phyloP scores from a whole-genome alignment of 179 eudicot genomes.

The Gypsophila paniculata region DNA sequence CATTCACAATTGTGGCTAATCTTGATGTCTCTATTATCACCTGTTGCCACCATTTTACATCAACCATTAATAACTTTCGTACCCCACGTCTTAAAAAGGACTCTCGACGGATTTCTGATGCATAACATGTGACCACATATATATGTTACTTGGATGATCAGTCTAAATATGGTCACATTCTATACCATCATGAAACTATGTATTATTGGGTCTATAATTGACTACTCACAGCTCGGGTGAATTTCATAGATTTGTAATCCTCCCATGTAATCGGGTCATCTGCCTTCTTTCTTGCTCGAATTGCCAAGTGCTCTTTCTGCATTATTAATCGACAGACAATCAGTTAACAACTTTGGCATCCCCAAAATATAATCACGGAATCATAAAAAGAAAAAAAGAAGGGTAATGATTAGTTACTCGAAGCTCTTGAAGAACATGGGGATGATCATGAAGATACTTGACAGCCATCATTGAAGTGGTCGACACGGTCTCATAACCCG shows the following conservation, averaged over 20 bases:
- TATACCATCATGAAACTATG: too few species aligned
- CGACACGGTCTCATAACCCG: slow-evolving; percentile 96
- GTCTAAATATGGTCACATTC: too few species aligned
- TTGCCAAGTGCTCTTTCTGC: slow-evolving; percentile 79
- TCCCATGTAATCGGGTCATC: slow-evolving; percentile 77
- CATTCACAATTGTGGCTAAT: slow-evolving; percentile 90
- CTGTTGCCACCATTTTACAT: slow-evolving; percentile 15
- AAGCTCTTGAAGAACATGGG: slow-evolving; percentile 70
- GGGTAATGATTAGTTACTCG: slow-evolving; percentile 38
- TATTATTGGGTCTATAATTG: too few species aligned
- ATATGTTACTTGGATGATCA: too few species aligned
- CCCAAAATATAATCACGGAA: not conserved
- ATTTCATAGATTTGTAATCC: slow-evolving; percentile 82
- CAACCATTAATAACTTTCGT: slow-evolving; percentile 6
- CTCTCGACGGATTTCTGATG: too few species aligned
- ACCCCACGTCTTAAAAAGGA: too few species aligned
- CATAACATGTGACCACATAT: too few species aligned
- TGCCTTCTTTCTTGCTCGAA: slow-evolving; percentile 62
- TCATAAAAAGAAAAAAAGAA: not conserved
- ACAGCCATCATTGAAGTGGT: slow-evolving; percentile 99
- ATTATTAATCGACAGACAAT: not conserved
- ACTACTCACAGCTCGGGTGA: slow-evolving; percentile 78
- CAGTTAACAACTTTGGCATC: not conserved
- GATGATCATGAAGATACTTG: slow-evolving; percentile 97
- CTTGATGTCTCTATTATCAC: slow-evolving; percentile 94